Percentiles rank a stretch among this genome's conserved stretches.
These are phyloP conservation scores for Clathrospora elynae DNA, from an alignment of 2,329 filamentous ascomycete species.

Conservation along the genomic window DNA sequence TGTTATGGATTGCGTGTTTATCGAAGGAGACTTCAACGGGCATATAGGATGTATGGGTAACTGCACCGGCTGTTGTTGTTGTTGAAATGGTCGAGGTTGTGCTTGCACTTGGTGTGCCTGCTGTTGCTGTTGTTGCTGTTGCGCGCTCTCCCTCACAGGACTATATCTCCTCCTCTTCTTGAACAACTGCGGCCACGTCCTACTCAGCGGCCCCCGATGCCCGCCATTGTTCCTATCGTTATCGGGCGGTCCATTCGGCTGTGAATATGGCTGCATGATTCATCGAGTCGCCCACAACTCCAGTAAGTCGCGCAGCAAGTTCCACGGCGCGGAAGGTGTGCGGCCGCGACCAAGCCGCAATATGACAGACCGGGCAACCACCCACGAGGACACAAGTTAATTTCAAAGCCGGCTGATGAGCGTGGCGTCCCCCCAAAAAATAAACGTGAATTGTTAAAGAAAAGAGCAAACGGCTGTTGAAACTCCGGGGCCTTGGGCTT, in stretches of 20 bases:
- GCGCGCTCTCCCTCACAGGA: conserved; percentile 34
- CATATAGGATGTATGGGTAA: conserved; percentile 24
- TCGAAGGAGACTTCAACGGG: conserved; percentile 22
- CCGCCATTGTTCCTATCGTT: conserved; percentile 24
- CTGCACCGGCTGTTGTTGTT: conserved; percentile 13
- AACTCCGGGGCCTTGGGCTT: conserved; percentile 11
- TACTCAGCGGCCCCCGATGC: conserved; percentile 35
- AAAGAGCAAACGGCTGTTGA: neutral
- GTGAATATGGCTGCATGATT: conserved; percentile 31
- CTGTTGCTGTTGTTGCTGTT: conserved; percentile 25
- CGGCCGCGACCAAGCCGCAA: conserved; percentile 4
- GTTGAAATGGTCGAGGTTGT: conserved; percentile 7
- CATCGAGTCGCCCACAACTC: conserved; percentile 7
- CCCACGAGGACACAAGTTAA: conserved; percentile 5
- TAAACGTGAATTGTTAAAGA: neutral
- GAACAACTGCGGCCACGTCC: conserved; percentile 40
- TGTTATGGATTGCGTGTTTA: conserved; percentile 11
- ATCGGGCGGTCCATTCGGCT: conserved; percentile 20
- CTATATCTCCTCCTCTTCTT: conserved; percentile 42
- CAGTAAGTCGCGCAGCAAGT: conserved; percentile 2
- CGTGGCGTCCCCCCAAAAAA: conserved; percentile 3
- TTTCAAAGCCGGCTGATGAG: conserved; percentile 1
- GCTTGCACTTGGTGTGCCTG: conserved; percentile 9
- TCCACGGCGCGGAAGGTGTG: conserved; percentile 3
- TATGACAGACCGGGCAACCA: conserved; percentile 9